phyloP scores from a whole-genome alignment of 805 yeast genomes.

The Monosporozyma unispora region DNA sequence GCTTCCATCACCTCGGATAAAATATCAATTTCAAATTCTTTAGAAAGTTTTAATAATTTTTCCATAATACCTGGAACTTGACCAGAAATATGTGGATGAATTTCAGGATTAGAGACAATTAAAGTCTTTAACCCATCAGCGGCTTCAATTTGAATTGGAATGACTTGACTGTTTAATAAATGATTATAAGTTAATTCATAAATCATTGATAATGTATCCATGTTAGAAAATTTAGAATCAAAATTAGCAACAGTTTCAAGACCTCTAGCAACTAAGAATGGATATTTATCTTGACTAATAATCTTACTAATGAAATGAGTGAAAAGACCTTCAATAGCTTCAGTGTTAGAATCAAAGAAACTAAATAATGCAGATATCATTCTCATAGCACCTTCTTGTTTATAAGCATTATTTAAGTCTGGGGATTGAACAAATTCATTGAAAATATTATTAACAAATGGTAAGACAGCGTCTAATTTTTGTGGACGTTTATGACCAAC shows the following conservation, averaged over 20 bases:
- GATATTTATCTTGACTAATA: constrained; percentile 41
- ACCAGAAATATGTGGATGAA: constrained; percentile 57
- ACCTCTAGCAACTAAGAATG: constrained; percentile 65
- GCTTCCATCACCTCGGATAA: constrained; percentile 90
- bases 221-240: constrained; percentile 29
- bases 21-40: constrained; percentile 76
- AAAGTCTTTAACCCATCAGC: constrained; percentile 82
- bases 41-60: constrained; percentile 62
- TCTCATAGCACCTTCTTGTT: constrained; percentile 76
- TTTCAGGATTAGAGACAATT: constrained; percentile 50
- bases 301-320: constrained; percentile 55
- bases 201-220: constrained; percentile 31
- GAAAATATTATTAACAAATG: constrained; percentile 46
- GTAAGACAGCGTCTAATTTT: constrained; percentile 44
- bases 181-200: constrained; percentile 36
- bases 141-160: constrained; percentile 79
- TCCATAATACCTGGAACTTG: constrained; percentile 80
- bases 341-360: constrained; percentile 23
- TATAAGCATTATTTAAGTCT: constrained; percentile 39
- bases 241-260: constrained; percentile 46
- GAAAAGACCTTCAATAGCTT: constrained; percentile 60
- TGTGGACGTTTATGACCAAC: constrained; percentile 48
- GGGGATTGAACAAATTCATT: constrained; percentile 27
- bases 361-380: constrained; percentile 62
- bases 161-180: constrained; percentile 36